Conservation (phyloP, 768 basidiomycete species). For the Hysterangium stoloniferum region DNA sequence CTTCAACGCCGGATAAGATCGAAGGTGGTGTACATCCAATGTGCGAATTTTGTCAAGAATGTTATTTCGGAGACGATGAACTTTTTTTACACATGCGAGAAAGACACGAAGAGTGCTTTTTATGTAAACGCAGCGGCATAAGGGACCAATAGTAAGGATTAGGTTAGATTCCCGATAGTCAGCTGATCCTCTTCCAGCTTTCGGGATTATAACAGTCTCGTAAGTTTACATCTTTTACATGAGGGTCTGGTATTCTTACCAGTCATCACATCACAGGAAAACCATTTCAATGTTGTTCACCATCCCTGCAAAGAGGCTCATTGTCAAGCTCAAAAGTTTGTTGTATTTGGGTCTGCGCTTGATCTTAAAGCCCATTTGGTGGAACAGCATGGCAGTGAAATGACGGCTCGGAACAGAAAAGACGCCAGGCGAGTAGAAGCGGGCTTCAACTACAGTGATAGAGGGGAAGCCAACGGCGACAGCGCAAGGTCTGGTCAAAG, state of each 20-base stretch:
- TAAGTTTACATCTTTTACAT: constrained; percentile 26
- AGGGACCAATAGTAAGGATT: constrained; percentile 76
- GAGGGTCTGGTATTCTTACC: constrained; percentile 10
- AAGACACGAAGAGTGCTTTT: constrained; percentile 91
- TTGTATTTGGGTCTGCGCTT: constrained; percentile 81
- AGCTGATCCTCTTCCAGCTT: constrained; percentile 41
- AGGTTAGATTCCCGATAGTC: constrained; percentile 1
- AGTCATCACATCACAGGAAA: constrained; percentile 39
- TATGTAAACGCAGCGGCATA: constrained; percentile 79
- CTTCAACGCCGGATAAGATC: constrained; percentile 30
- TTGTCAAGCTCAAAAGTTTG: constrained; percentile 86
- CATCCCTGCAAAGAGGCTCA: constrained; percentile 63
- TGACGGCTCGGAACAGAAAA: constrained; percentile 61
- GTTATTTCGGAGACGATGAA: constrained; percentile 90
- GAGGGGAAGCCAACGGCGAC: constrained; percentile 29
- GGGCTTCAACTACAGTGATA: constrained; percentile 60
- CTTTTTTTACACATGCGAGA: constrained; percentile 92
- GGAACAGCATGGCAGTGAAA: constrained; percentile 68
- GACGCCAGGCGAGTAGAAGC: constrained; percentile 62
- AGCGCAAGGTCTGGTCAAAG: constrained; percentile 34
- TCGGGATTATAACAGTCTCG: constrained; percentile 68
- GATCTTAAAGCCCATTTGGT: constrained; percentile 92
- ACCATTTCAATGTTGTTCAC: constrained; percentile 70
- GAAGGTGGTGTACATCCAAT: constrained; percentile 72
- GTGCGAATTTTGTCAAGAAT: constrained; percentile 88